phyloP scores from a whole-genome alignment of 2,329 filamentous ascomycete genomes.

The Aquanectria penicillioides region DNA sequence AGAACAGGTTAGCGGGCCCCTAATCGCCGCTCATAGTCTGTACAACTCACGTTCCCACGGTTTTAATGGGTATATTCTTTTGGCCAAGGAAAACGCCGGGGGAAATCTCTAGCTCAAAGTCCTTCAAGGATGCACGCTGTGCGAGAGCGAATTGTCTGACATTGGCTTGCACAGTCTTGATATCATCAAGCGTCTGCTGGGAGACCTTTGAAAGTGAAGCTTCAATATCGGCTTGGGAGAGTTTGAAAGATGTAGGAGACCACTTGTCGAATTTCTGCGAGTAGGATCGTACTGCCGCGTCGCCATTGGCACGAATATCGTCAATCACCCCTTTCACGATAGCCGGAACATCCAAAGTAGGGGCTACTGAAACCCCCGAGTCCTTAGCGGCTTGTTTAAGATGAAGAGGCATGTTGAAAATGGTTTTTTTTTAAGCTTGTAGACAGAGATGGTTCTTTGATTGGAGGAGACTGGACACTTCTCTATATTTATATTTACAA shows the following conservation, averaged over 20 bases:
- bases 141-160: conserved; percentile 14
- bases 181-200: conserved; percentile 52
- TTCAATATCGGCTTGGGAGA: conserved; percentile 56
- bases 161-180: conserved; percentile 37
- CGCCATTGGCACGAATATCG: background rate
- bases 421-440: no score
- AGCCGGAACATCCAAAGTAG: background rate
- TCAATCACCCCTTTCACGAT: background rate
- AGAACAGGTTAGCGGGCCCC: background rate
- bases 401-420: no score
- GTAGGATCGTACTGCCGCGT: background rate
- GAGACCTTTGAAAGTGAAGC: conserved; percentile 54
- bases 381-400: no score
- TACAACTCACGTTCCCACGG: background rate
- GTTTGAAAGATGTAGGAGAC: conserved; percentile 58
- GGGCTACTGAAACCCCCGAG: no score
- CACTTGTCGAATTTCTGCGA: conserved; percentile 61
- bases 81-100: conserved; percentile 6
- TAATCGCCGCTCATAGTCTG: background rate
- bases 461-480: no score
- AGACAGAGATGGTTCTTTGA: no score
- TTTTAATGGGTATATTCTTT: background rate
- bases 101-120: conserved; percentile 15
- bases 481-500: no score
- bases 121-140: conserved; percentile 7